Base-by-base conservation (phyloP, 805 yeast genomes). In the Pichia californica region DNA sequence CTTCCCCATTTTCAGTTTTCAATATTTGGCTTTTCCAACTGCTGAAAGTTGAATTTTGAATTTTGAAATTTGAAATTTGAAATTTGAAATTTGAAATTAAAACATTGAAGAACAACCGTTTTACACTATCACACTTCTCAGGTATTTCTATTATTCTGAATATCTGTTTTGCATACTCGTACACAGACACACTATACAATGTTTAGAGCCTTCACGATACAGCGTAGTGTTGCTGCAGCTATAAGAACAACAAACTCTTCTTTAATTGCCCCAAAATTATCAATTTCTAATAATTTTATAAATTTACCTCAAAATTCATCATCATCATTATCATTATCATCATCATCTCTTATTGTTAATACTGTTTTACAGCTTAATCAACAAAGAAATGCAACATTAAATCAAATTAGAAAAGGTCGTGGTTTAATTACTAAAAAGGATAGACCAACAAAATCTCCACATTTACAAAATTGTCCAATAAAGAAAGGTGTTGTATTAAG, bases 401-500 rank as follows among this genome's bases (percentile, higher is more conserved):
- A 86, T 61, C 95, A 86, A 63, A 74, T 82, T 44, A 79, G 78
- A 56, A 74, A 79, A 55, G 93, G 93, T 10, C 76, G 66, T 46
- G 77, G 62, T 68, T 42, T 63, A 66, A 58, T 61, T 26, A 58
- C 59, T 15, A 61, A 52, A 41, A 62, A 59, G 47, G 63, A 61
- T 37, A 69, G 70, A 52, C 61, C 68, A 7, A 64, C 77, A 2
- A 79, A 76, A 51, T 75, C 96, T 0, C 97, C 97, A 7, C 94
- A 88, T 65, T 76, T 93, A 46, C 82, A 81, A 5, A 63, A 64
- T n/a, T 77, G 82, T 52, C 99, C 99, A 1, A 83, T 88, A 56
- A 80, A 81, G 54, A 88, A 89, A 54, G 99, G 97, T 31, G 98
- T 93, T 5, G 95, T 93, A 10, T 69, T 89, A 39, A 77, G 96